Evolutionary conservation across 768 basidiomycete species (phyloP).

Genomic region (Kwoniella sp.): DNA sequence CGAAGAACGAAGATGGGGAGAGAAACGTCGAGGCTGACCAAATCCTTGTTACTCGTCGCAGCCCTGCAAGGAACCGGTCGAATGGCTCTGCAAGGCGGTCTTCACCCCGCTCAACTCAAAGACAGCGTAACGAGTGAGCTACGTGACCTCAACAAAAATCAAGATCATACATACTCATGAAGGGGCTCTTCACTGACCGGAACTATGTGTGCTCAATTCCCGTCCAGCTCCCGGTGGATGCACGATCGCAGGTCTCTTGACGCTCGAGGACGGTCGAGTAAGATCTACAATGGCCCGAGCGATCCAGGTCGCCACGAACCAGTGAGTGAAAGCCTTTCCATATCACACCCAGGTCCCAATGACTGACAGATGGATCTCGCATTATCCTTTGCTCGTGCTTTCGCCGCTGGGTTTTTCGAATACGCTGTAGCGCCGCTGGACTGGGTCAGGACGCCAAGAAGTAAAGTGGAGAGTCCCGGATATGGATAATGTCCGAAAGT

Average conservation of each 20-base stretch:
- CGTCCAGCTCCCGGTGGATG: conserved; percentile 81
- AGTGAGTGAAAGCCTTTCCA: conserved; percentile 33
- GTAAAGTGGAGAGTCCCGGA: not conserved
- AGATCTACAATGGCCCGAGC: conserved; percentile 92
- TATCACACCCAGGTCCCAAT: too few relatives aligned
- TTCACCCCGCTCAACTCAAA: conserved; percentile 94
- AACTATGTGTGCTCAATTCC: conserved; percentile 12
- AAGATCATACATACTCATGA: not conserved
- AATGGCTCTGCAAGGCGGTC: conserved; percentile 85
- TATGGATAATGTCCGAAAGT: not conserved
- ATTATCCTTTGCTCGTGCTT: not conserved
- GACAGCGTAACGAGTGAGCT: conserved; percentile 91
- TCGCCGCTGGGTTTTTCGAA: too few relatives aligned
- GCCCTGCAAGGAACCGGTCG: conserved; percentile 94
- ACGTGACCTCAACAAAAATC: conserved; percentile 27
- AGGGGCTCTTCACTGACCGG: not conserved
- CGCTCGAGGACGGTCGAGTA: conserved; percentile 90
- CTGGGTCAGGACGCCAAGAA: conserved; percentile 49
- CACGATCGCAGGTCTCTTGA: conserved; percentile 94
- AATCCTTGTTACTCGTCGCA: conserved; percentile 48
- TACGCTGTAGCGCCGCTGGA: conserved; percentile 40
- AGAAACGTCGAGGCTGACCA: too few relatives aligned
- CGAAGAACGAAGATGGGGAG: too few relatives aligned
- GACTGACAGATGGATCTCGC: too few relatives aligned
- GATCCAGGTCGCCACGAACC: conserved; percentile 82